Conservation (phyloP, 768 basidiomycete genomes). For the Amanita pallidorosea region DNA sequence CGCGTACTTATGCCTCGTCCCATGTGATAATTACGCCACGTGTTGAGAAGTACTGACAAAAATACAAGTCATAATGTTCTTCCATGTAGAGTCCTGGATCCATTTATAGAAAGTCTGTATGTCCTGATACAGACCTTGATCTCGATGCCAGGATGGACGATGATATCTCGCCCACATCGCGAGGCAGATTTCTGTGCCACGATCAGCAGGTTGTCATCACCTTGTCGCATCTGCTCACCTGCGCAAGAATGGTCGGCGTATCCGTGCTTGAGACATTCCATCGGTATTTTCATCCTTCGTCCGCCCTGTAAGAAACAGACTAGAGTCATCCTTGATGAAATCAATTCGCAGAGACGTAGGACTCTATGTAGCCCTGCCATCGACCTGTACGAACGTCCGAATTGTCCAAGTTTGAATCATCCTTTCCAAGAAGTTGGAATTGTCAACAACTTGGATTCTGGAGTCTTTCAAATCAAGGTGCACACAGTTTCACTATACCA, state of each 20-base stretch:
- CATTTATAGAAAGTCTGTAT: constrained; percentile 71
- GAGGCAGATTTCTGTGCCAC: constrained; percentile 27
- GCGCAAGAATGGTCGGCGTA: constrained; percentile 53
- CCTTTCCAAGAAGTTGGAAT: constrained; percentile 73
- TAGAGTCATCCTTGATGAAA: neutral
- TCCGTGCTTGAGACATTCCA: constrained; percentile 34
- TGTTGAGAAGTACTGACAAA: no score
- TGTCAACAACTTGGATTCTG: constrained; percentile 55
- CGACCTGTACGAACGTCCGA: constrained; percentile 65
- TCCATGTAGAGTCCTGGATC: no score
- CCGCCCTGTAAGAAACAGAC: neutral
- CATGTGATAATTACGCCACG: no score
- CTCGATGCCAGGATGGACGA: constrained; percentile 54
- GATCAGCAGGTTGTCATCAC: neutral
- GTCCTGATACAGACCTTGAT: constrained; percentile 80
- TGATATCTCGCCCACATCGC: constrained; percentile 24
- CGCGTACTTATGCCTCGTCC: no score
- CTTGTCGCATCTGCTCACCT: constrained; percentile 30
- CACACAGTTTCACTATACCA: neutral
- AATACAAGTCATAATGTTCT: no score
- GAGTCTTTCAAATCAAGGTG: constrained; percentile 30
- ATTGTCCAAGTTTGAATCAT: constrained; percentile 66
- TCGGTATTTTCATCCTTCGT: constrained; percentile 46
- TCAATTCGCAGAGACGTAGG: constrained; percentile 51
- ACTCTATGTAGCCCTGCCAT: constrained; percentile 74